These are phyloP conservation scores for Ogataea neopini DNA, from an alignment of 805 yeast species.

Conservation along the genomic window DNA sequence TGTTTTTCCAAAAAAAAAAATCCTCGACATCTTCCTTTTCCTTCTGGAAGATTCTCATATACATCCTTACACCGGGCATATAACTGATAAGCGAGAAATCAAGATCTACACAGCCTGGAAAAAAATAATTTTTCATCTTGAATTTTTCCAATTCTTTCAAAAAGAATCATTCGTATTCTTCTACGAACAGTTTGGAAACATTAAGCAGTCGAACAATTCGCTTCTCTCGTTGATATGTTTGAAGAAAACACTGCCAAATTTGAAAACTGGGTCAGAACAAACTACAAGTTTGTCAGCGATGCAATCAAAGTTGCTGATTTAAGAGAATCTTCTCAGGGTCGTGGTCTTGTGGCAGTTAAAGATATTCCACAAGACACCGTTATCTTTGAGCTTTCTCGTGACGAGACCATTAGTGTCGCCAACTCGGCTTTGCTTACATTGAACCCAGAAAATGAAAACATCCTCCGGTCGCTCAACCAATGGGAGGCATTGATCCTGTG, in stretches of 20 bases:
- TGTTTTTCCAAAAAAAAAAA: neutral
- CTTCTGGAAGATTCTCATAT: slow-evolving; percentile 15
- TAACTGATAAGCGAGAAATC: neutral
- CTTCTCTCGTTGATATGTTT: no score
- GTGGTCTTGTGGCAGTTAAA: slow-evolving; percentile 69
- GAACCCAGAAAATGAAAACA: slow-evolving; percentile 35
- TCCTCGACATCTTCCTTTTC: slow-evolving; percentile 4
- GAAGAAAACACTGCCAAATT: slow-evolving; percentile 41
- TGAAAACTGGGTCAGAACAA: slow-evolving; percentile 43
- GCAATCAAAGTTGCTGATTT: slow-evolving; percentile 64
- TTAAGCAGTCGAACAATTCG: no score
- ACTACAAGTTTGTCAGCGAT: slow-evolving; percentile 51
- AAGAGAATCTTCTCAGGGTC: slow-evolving; percentile 62
- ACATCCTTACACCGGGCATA: slow-evolving; percentile 11
- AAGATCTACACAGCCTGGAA: slow-evolving; percentile 1
- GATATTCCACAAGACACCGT: slow-evolving; percentile 63
- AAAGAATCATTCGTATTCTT: no score
- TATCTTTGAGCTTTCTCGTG: slow-evolving; percentile 69
- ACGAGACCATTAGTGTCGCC: slow-evolving; percentile 55
- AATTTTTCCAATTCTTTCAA: no score
- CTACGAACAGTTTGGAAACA: no score
- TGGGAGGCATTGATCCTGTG: slow-evolving; percentile 81
- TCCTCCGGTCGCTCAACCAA: slow-evolving; percentile 48
- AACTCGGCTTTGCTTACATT: slow-evolving; percentile 48
- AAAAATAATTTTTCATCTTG: neutral